Conservation (phyloP, 176 grass and related monocot genomes). For the Carex littledalei region DNA sequence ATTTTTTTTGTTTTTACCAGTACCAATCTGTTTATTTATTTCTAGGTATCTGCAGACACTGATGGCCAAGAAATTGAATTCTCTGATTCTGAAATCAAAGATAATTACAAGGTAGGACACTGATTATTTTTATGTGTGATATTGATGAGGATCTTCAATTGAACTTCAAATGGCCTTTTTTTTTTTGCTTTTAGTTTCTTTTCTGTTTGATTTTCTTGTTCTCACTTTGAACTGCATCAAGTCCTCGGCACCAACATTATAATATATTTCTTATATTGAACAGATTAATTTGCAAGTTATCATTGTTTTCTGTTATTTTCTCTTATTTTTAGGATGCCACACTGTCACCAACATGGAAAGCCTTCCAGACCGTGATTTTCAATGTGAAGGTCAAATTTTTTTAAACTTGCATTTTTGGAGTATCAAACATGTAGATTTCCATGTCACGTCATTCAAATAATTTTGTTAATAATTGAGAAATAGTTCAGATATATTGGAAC, state of each 20-base stretch:
- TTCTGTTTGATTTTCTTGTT: background rate
- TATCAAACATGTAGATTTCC: background rate
- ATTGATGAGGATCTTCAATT: background rate
- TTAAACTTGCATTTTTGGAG: background rate
- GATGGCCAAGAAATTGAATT: slow-evolving; percentile 24
- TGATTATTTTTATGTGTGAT: background rate
- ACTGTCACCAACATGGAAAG: slow-evolving; percentile 73
- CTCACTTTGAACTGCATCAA: background rate
- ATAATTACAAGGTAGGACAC: slow-evolving; percentile 43
- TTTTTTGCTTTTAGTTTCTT: background rate
- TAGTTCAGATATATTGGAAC: background rate
- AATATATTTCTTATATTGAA: background rate
- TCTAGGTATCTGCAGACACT: slow-evolving; percentile 21
- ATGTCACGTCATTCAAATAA: background rate
- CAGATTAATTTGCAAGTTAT: background rate
- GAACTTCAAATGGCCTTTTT: background rate
- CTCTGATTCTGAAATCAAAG: slow-evolving; percentile 38
- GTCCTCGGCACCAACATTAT: background rate
- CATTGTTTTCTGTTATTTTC: background rate
- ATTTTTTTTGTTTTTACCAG: background rate
- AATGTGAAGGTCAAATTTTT: slow-evolving; percentile 39
- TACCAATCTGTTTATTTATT: slow-evolving; percentile 13
- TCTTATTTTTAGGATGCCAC: slow-evolving; percentile 44
- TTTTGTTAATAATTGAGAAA: background rate
- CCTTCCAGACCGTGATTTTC: slow-evolving; percentile 77